A percentile compares a stretch with the other conserved stretches of the same genome.
phyloP scores from a whole-genome alignment of 139 green algal genomes.

The Micractinium conductrix region DNA sequence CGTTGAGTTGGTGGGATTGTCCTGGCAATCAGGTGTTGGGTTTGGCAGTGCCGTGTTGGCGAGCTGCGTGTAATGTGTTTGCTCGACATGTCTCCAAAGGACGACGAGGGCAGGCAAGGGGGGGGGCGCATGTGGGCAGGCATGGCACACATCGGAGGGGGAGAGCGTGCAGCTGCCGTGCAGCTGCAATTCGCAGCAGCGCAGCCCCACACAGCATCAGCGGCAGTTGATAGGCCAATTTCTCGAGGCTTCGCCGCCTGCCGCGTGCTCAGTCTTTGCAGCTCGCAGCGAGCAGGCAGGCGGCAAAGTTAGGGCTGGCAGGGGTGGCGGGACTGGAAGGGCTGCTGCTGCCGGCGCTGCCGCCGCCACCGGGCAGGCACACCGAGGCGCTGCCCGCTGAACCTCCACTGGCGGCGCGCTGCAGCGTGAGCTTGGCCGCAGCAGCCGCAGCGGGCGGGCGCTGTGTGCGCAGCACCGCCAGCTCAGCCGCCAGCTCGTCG shows the following conservation, averaged over 20 bases:
- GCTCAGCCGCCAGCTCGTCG: conserved; percentile 16
- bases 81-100: too few species aligned
- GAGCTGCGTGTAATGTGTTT: too few species aligned
- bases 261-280: not conserved
- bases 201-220: not conserved
- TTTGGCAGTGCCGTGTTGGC: too few species aligned
- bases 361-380: not conserved
- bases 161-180: not conserved
- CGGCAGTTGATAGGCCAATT: not conserved
- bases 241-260: not conserved
- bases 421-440: not conserved
- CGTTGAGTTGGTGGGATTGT: too few species aligned
- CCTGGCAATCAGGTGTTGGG: too few species aligned
- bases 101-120: too few species aligned
- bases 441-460: not conserved
- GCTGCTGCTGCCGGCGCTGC: not conserved
- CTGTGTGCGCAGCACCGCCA: not conserved
- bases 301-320: not conserved
- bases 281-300: not conserved
- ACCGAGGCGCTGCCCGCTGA: not conserved
- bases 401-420: not conserved
- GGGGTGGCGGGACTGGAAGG: not conserved
- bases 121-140: too few species aligned
- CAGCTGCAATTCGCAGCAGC: not conserved
- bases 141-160: too few species aligned